Evolutionary conservation across 177 flowering plant genomes (phyloP).

Genomic region (Tripterygium wilfordii): DNA sequence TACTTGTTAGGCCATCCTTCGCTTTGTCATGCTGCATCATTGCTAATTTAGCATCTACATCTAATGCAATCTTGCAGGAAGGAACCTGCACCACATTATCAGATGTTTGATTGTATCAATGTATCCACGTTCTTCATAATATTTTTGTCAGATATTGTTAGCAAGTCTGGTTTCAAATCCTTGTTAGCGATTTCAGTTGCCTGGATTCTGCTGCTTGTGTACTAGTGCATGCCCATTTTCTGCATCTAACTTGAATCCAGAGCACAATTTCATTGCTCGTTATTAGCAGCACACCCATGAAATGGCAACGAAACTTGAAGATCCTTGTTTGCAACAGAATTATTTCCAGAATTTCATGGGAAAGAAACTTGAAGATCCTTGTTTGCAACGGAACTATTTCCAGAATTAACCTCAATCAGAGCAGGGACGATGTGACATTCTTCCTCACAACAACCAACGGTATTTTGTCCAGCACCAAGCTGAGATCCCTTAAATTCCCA

Average conservation of each 20-base stretch:
- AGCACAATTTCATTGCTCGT: constrained; percentile 10
- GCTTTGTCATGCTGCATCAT: background rate
- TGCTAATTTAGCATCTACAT: constrained; percentile 10
- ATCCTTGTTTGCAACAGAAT: no score
- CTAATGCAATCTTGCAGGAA: constrained; percentile 12
- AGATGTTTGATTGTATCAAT: constrained; percentile 2
- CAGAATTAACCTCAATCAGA: constrained; percentile 12
- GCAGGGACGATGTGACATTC: constrained; percentile 8
- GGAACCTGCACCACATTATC: constrained; percentile 7
- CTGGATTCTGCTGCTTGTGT: constrained; percentile 6
- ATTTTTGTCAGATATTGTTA: constrained; percentile 1
- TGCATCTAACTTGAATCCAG: constrained; percentile 6
- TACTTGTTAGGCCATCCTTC: constrained; percentile 2
- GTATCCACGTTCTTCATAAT: constrained; percentile 7
- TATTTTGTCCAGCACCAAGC: constrained; percentile 13
- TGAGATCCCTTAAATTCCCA: constrained; percentile 7
- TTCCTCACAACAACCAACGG: constrained; percentile 19
- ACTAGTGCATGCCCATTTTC: background rate
- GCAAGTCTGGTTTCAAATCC: constrained; percentile 5
- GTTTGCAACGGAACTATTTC: constrained; percentile 1
- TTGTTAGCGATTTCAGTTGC: constrained; percentile 8
- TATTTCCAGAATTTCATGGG: no score
- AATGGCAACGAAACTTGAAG: constrained; percentile 9
- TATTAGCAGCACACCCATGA: constrained; percentile 7
- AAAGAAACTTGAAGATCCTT: background rate